These are phyloP conservation scores for Cyberlindnera galapagoensis DNA, from an alignment of 805 yeast genomes.

Conservation along the genomic window DNA sequence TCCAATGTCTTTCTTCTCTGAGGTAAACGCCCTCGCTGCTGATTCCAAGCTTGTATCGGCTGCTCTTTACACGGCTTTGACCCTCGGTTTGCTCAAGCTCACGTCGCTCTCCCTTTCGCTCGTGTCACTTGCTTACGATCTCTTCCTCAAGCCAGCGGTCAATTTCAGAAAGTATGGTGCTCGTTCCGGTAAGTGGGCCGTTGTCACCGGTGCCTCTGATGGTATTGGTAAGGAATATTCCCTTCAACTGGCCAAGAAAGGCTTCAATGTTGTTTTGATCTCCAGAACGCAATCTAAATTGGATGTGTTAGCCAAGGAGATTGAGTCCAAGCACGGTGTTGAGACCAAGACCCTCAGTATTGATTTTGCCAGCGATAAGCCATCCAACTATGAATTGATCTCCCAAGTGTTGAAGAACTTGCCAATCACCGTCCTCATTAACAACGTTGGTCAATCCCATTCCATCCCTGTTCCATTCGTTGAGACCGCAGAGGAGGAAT, in stretches of 20 bases:
- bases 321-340: slow-evolving; percentile 54
- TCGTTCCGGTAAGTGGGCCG: slow-evolving; percentile 73
- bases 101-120: slow-evolving; percentile 45
- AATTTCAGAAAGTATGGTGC: slow-evolving; percentile 71
- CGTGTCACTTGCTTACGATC: slow-evolving; percentile 48
- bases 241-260: slow-evolving; percentile 74
- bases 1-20: slow-evolving; percentile 15
- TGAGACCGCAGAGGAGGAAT: slow-evolving; percentile 70
- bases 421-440: slow-evolving; percentile 70
- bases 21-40: slow-evolving; percentile 8
- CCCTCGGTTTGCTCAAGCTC: slow-evolving; percentile 59
- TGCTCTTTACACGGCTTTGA: slow-evolving; percentile 35
- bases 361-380: slow-evolving; percentile 65
- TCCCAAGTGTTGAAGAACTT: slow-evolving; percentile 38
- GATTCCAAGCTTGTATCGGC: slow-evolving; percentile 12
- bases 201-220: slow-evolving; percentile 94
- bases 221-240: slow-evolving; percentile 96
- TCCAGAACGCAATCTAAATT: slow-evolving; percentile 81
- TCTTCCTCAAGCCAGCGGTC: slow-evolving; percentile 57
- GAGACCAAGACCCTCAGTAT: slow-evolving; percentile 63
- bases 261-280: slow-evolving; percentile 76
- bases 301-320: slow-evolving; percentile 54
- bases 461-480: slow-evolving; percentile 90
- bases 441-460: slow-evolving; percentile 94
- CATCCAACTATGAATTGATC: slow-evolving; percentile 50